phyloP scores from a whole-genome alignment of 495 filamentous ascomycete genomes.

The Podospora anserina region DNA sequence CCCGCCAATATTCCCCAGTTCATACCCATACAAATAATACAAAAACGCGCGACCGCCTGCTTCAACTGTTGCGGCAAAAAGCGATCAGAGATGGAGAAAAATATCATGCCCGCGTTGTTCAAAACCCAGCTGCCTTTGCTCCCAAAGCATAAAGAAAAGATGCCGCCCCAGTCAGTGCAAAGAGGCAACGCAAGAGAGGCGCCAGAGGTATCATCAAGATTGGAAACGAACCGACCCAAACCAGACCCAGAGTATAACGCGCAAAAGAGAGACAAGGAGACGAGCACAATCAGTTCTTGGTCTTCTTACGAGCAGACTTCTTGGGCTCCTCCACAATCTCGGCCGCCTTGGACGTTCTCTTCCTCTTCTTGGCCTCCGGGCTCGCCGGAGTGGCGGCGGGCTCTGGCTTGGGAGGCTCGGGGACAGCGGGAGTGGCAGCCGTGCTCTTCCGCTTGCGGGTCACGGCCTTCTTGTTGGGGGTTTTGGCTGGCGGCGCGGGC shows the following conservation, averaged over 20 bases:
- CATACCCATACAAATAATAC: conserved; percentile 2
- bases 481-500: conserved; percentile 38
- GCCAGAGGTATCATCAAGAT: conserved; percentile 35
- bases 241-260: conserved; percentile 17
- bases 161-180: not conserved
- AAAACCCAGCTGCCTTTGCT: not conserved
- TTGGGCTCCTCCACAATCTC: conserved; percentile 48
- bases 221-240: conserved; percentile 13
- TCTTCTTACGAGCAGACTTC: conserved; percentile 54
- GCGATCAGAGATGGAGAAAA: conserved; percentile 7
- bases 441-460: conserved; percentile 49
- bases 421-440: conserved; percentile 41
- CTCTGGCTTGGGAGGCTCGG: conserved; percentile 53
- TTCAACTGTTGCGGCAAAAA: conserved; percentile 7
- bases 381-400: conserved; percentile 49
- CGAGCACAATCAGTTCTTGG: conserved; percentile 33
- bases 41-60: conserved; percentile 2
- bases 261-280: conserved; percentile 5
- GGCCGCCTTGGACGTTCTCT: conserved; percentile 49
- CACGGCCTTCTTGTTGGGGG: conserved; percentile 48
- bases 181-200: conserved; percentile 16
- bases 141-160: conserved; percentile 1
- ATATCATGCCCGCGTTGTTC: not conserved
- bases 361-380: conserved; percentile 64
- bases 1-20: not conserved